These are phyloP conservation scores for Strobilomyces dryophilus DNA, from an alignment of 768 basidiomycete species.

Conservation along the genomic window DNA sequence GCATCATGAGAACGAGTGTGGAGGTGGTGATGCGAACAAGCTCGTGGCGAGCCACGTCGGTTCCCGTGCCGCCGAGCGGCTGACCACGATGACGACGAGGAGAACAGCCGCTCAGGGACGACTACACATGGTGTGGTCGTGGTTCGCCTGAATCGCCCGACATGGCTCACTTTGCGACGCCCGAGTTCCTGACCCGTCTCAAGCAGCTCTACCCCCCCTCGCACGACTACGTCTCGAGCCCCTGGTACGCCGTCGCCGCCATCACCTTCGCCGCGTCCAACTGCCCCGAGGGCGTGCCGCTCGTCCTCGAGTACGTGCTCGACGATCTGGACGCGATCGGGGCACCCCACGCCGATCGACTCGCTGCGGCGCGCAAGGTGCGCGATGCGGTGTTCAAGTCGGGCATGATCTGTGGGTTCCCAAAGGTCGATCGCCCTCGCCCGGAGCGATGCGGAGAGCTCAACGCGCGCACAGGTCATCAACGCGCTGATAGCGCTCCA, in stretches of 20 bases:
- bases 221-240: constrained; percentile 31
- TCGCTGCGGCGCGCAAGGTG: constrained; percentile 48
- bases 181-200: constrained; percentile 40
- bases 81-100: no score
- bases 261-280: constrained; percentile 59
- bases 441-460: neutral
- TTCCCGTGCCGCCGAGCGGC: no score
- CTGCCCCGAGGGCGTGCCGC: constrained; percentile 52
- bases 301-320: constrained; percentile 49
- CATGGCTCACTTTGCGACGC: constrained; percentile 33
- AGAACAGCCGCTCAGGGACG: neutral
- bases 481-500: constrained; percentile 52
- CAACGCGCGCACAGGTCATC: constrained; percentile 33
- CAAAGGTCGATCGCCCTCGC: constrained; percentile 39
- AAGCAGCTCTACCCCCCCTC: constrained; percentile 43
- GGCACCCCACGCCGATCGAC: constrained; percentile 32
- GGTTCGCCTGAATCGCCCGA: neutral
- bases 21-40: no score
- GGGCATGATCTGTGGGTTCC: constrained; percentile 53
- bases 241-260: constrained; percentile 59
- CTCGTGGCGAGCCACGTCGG: no score
- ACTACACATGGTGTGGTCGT: neutral
- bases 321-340: constrained; percentile 36
- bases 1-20: constrained; percentile 7
- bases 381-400: constrained; percentile 62